Evolutionary conservation across 805 yeast genomes (phyloP), one percentile per base, ranked within the genome.

Genomic region (Ogataea sp.): DNA sequence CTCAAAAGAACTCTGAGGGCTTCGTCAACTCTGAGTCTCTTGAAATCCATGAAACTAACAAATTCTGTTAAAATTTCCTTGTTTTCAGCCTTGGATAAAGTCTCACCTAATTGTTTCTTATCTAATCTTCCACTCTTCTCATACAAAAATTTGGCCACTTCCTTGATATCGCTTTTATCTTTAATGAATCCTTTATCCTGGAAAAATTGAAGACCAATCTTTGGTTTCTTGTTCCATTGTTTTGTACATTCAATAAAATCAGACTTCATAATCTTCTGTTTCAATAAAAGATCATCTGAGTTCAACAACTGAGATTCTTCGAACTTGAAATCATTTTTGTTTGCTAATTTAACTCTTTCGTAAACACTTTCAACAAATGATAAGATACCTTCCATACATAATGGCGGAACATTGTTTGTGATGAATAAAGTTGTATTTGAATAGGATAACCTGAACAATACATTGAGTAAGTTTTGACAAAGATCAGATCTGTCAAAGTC

Each of bases 341-440:
- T 51, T 3, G 58, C 55, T 36, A 50, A 34, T 60, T 67, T 64
- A 45, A 75, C 53, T 53, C 80, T 55, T 34, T 71, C 75, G 46
- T 73, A 71, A 34, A 85, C 65, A 14, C 80, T 79, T 42, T 76
- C 73, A 32, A 89, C 66, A 40, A 83, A 78, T 2, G 84, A 71
- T 18, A 90, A 65, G 3, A 93, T 58, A 1, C 97, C 95, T 51
- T 93, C 97, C 38, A 93, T 65, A 51, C 97, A 90, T 7, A 88
- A 73, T 0, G 97, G 96, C 1, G 98, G 97, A 1, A 90, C 95
- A 51, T 75, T 81, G 30, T 83, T 85, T 0, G 96, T 84, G 0
- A 95, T 80, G 49, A 72, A 67, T 9, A 70, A 50, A 0, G 97
- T 95, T 10, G 90, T 74, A 53, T 88, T 95, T 0, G 97, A 95